Base-by-base conservation (phyloP, 2,329 filamentous ascomycete genomes). In the Monilinia vaccinii-corymbosi region DNA sequence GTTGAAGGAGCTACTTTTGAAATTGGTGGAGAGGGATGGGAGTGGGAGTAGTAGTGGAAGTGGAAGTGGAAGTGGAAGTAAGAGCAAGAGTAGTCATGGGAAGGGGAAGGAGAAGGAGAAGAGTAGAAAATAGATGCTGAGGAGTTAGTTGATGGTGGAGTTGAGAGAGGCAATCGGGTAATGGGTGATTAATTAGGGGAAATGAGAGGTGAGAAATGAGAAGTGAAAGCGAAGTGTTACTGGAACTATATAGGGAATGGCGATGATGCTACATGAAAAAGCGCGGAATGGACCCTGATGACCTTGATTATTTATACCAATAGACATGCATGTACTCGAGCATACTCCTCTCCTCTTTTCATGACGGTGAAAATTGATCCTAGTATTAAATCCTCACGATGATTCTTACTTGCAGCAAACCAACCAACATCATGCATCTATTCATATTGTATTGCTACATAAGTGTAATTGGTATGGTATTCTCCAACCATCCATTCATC, bases 1-100 rank as follows among this genome's bases (percentile, higher is more conserved):
- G 66, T 71, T 88, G 62, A 85, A 81, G 71, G 70, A 65, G 44
- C 58, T 73, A 57, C 28, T 72, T 44, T 16, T 65, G 60, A 59
- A 63, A 56, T 56, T 71, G 38, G 42, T 70, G 42, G 55, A 61
- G 7, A 36, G n/a, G 6, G 28, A 28, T 23, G 31, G 47, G n/a
- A 51, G 18, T 28, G 36, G 34, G 16, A 51, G 34, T 18, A 31
- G 31, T 1, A 48, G 47, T 21, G 40, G 25, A 1, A 56, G 48
- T 4, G 16, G 25, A 21, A 51, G 34, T 18, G 31, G 48, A 9
- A 51, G 34, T 36, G 36, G 34, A 11, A 51, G 36, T 4, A 40
- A 40, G 14, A 7, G 36, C 1, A 40, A 40, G 14, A 18, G 36
- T 40, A 14, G 25, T 6, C 3, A 28, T 28, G 25, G 25, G 6